phyloP scores from a whole-genome alignment of 257 asterid genomes.

The Prunella vulgaris region DNA sequence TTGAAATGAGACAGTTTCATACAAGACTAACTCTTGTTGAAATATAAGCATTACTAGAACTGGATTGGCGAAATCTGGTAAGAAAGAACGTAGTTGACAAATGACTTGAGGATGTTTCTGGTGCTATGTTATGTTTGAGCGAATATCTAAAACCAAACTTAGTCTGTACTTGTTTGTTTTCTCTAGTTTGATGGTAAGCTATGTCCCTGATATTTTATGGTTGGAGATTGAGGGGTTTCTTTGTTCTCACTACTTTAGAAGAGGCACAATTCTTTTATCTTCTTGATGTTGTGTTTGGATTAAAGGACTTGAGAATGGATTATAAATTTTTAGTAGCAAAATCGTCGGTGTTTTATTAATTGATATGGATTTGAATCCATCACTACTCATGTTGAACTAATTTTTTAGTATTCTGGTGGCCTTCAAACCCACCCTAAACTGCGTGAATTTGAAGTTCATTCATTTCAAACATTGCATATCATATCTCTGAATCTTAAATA shows the following conservation, averaged over 20 bases:
- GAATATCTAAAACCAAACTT: neutral
- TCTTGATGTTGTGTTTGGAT: neutral
- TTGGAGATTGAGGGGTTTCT: neutral
- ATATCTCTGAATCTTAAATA: neutral
- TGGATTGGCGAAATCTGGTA: neutral
- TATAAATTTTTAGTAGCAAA: neutral
- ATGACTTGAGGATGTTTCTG: neutral
- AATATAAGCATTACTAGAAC: neutral
- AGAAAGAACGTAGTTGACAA: neutral
- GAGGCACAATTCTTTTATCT: neutral
- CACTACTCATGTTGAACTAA: neutral
- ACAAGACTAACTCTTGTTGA: no score
- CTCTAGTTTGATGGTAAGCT: neutral
- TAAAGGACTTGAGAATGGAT: neutral
- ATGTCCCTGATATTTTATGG: neutral
- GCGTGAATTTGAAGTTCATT: neutral
- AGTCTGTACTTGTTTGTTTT: neutral
- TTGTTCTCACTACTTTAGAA: neutral
- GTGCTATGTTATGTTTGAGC: slow-evolving; percentile 4
- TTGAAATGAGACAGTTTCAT: no score
- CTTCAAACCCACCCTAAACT: neutral
- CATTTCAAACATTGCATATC: neutral
- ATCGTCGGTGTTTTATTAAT: neutral
- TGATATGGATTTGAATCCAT: neutral
- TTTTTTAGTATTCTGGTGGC: neutral